A percentile compares a stretch with the other conserved stretches of the same genome.
These are phyloP conservation scores for Lyophyllum decastes DNA, from an alignment of 768 basidiomycete genomes.

Conservation along the genomic window DNA sequence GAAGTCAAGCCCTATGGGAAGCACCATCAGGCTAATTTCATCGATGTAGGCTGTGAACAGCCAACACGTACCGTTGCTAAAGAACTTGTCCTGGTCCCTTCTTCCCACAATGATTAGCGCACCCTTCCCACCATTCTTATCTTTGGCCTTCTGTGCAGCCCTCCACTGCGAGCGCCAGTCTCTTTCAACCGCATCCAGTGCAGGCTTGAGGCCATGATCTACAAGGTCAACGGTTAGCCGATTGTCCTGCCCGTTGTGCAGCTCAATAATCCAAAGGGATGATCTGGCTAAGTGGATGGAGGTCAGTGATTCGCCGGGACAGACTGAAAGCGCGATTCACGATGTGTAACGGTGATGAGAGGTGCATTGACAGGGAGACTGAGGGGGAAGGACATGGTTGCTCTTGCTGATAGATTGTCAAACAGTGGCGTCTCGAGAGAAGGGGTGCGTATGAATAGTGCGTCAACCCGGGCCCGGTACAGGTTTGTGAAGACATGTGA, in stretches of 20 bases:
- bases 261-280: conserved; percentile 73
- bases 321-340: conserved; percentile 34
- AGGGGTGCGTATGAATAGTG: neutral
- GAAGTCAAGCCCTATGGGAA: conserved; percentile 60
- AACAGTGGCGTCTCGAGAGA: neutral
- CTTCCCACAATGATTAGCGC: conserved; percentile 79
- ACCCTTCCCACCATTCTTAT: conserved; percentile 59
- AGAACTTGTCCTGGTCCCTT: conserved; percentile 81
- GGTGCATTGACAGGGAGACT: conserved; percentile 51
- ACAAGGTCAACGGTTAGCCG: conserved; percentile 64
- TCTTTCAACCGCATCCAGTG: conserved; percentile 70
- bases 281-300: conserved; percentile 47
- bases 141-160: conserved; percentile 39
- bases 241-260: conserved; percentile 78
- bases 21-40: neutral
- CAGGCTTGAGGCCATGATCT: conserved; percentile 62
- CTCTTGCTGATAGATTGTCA: neutral
- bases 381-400: conserved; percentile 46
- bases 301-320: neutral
- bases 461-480: neutral
- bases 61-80: conserved; percentile 67
- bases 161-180: conserved; percentile 66
- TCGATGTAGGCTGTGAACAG: neutral
- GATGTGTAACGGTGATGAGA: conserved; percentile 67
- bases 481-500: conserved; percentile 20